Evolutionary conservation across 2,329 filamentous ascomycete genomes (phyloP).

Genomic region (Dactylella cylindrospora): DNA sequence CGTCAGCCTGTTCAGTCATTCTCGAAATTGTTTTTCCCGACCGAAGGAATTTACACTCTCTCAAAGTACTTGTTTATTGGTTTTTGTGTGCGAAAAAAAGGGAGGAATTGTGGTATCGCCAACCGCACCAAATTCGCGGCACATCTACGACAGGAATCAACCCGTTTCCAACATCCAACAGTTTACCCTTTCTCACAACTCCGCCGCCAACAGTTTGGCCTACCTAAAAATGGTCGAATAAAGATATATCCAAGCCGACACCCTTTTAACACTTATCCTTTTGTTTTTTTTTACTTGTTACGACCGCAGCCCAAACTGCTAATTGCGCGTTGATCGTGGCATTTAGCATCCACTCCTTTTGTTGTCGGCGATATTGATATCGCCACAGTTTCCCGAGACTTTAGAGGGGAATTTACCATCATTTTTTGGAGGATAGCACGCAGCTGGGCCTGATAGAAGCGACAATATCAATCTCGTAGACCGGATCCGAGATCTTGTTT

Average conservation of each 20-base stretch:
- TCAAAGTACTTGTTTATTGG: no score
- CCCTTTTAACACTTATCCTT: neutral
- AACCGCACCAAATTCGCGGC: no score
- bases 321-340: conserved; percentile 41
- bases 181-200: neutral
- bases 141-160: no score
- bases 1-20: no score
- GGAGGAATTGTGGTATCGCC: no score
- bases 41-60: no score
- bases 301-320: no score
- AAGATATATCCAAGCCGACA: conserved; percentile 1
- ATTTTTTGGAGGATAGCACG: conserved; percentile 3
- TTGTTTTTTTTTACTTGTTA: conserved; percentile 1
- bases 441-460: conserved; percentile 19
- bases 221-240: conserved; percentile 30
- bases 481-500: conserved; percentile 9
- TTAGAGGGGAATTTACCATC: neutral
- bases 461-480: conserved; percentile 10
- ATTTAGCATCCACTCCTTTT: conserved; percentile 32
- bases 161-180: conserved; percentile 8
- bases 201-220: conserved; percentile 15
- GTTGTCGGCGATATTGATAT: conserved; percentile 2
- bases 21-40: no score
- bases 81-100: no score
- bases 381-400: conserved; percentile 22